Conservation (phyloP, 2,329 filamentous ascomycete genomes). For the Sporothrix dimorphospora region DNA sequence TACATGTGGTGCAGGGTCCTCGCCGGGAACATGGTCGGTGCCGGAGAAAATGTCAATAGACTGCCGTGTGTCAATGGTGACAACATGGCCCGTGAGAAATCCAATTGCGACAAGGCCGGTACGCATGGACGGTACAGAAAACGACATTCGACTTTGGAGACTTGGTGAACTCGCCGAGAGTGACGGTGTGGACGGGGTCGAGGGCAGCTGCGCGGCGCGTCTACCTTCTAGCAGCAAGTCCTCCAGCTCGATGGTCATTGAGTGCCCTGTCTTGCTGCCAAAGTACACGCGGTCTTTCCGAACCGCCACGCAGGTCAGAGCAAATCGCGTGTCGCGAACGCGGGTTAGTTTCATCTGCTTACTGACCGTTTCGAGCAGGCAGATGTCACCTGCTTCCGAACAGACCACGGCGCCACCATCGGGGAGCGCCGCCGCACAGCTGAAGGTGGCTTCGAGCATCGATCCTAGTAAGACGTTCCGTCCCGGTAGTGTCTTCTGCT, state of each 20-base stretch:
- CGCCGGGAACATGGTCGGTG: constrained; percentile 47
- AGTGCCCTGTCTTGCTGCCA: constrained; percentile 67
- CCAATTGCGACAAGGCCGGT: constrained; percentile 67
- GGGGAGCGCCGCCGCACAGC: constrained; percentile 72
- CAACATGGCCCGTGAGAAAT: constrained; percentile 66
- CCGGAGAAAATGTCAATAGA: constrained; percentile 70
- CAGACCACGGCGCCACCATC: constrained; percentile 78
- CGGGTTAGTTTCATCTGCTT: constrained; percentile 71
- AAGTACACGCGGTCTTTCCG: constrained; percentile 64
- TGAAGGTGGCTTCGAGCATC: constrained; percentile 83
- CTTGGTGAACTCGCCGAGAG: constrained; percentile 3
- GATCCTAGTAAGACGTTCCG: constrained; percentile 85
- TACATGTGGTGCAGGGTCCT: constrained; percentile 46
- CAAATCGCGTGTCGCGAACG: constrained; percentile 68
- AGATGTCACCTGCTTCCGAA: constrained; percentile 87
- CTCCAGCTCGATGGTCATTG: constrained; percentile 56
- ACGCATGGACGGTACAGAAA: constrained; percentile 44
- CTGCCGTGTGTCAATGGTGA: constrained; percentile 75
- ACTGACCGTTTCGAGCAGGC: constrained; percentile 76
- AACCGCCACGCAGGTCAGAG: constrained; percentile 67
- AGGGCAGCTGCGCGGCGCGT: constrained; percentile 7
- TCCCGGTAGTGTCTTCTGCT: constrained; percentile 73
- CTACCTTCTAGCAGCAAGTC: constrained; percentile 45
- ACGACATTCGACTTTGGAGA: constrained; percentile 34
- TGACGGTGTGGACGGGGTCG: constrained; percentile 41